Conservation (phyloP, 208 protist genomes). For the Vickermania spadyakhi region DNA sequence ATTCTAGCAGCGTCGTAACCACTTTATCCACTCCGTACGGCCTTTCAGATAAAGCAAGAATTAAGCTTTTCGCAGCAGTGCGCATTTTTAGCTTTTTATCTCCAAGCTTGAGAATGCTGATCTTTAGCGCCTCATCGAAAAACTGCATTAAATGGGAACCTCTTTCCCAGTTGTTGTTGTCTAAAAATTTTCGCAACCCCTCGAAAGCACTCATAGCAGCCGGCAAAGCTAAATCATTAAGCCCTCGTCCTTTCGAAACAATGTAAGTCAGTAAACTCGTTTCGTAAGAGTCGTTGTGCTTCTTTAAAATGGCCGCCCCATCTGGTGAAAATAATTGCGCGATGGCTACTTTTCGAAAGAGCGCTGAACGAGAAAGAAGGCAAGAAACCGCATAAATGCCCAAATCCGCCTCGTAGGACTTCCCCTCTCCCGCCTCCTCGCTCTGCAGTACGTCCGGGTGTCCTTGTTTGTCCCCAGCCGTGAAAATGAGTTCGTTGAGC, state of each 20-base stretch:
- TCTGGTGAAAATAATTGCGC: constrained; percentile 32
- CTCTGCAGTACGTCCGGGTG: constrained; percentile 26
- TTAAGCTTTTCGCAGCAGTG: constrained; percentile 36
- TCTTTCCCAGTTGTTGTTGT: constrained; percentile 21
- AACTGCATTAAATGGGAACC: constrained; percentile 9
- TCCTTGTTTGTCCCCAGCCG: constrained; percentile 19
- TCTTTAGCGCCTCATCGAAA: constrained; percentile 24
- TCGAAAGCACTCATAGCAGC: constrained; percentile 65
- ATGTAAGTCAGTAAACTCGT: constrained; percentile 60
- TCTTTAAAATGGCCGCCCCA: constrained; percentile 31
- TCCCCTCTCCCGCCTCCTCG: constrained; percentile 27
- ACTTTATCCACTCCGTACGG: constrained; percentile 44
- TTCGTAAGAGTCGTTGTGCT: constrained; percentile 24
- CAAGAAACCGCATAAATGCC: constrained; percentile 64
- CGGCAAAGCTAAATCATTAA: constrained; percentile 53
- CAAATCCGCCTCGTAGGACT: constrained; percentile 37
- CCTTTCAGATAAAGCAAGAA: constrained; percentile 39
- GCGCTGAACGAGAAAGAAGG: constrained; percentile 50
- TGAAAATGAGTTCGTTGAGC: constrained; percentile 48
- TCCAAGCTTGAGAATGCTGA: constrained; percentile 50
- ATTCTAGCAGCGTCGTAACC: constrained; percentile 21
- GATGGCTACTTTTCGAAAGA: constrained; percentile 72
- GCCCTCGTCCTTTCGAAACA: constrained; percentile 41
- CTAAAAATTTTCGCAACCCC: constrained; percentile 43
- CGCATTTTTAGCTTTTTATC: constrained; percentile 72